Evolutionary conservation across 2,329 filamentous ascomycete species (phyloP).

Genomic region (Cephalotrichum gorgonifer): DNA sequence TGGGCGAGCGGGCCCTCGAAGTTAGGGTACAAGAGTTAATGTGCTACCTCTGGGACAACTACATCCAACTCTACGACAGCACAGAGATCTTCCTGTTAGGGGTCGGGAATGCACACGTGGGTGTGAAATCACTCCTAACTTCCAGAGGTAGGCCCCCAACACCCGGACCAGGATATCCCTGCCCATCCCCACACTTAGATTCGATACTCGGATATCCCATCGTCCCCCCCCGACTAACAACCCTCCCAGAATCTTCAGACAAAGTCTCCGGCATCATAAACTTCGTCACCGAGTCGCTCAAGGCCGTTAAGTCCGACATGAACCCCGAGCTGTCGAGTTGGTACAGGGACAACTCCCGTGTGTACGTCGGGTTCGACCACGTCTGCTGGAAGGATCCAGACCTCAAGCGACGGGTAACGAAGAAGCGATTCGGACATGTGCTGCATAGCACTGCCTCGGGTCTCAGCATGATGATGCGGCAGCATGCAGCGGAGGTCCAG

Average conservation of each 20-base stretch:
- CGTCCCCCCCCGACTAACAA: constrained; percentile 3
- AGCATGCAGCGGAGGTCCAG: constrained; percentile 39
- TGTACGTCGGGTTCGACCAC: constrained; percentile 69
- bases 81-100: constrained; percentile 76
- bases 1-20: constrained; percentile 38
- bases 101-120: constrained; percentile 79
- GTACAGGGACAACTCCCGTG: constrained; percentile 73
- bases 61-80: constrained; percentile 68
- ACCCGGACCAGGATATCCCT: not conserved
- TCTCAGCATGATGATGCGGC: constrained; percentile 45
- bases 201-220: constrained; percentile 2
- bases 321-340: constrained; percentile 64
- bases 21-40: constrained; percentile 62
- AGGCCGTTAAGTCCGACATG: constrained; percentile 68
- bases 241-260: constrained; percentile 46
- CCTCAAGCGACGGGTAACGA: constrained; percentile 46
- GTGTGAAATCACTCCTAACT: constrained; percentile 70
- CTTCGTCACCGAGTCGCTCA: constrained; percentile 69
- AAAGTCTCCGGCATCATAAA: constrained; percentile 64
- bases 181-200: not conserved
- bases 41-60: constrained; percentile 93
- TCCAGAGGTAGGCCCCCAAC: constrained; percentile 50
- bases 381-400: constrained; percentile 62
- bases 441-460: constrained; percentile 36
- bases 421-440: constrained; percentile 50